These are phyloP conservation scores for Leishmania lainsoni DNA, from an alignment of 208 protist genomes.

Conservation along the genomic window DNA sequence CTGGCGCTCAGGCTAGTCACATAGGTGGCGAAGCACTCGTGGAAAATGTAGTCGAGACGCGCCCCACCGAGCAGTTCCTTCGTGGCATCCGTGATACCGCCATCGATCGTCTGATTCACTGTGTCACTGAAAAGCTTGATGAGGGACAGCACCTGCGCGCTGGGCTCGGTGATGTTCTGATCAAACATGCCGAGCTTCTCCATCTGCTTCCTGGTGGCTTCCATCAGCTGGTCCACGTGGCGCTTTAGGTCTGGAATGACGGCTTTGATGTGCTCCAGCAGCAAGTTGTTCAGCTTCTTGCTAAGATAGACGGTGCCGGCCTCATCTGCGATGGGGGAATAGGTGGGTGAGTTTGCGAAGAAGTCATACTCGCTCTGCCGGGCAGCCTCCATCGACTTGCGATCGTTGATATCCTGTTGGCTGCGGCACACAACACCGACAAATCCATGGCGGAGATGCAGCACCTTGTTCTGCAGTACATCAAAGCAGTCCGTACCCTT, in stretches of 20 bases:
- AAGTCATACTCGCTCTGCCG: constrained; percentile 91
- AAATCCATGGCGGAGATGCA: constrained; percentile 96
- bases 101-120: constrained; percentile 95
- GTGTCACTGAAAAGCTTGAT: constrained; percentile 90
- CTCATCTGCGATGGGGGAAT: constrained; percentile 85
- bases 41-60: constrained; percentile 96
- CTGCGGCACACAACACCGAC: constrained; percentile 98
- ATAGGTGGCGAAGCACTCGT: constrained; percentile 92
- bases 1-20: constrained; percentile 87
- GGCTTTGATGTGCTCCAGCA: constrained; percentile 96
- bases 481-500: constrained; percentile 97
- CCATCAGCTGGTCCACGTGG: constrained; percentile 90
- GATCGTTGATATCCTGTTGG: constrained; percentile 97
- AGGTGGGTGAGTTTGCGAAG: constrained; percentile 93
- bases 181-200: constrained; percentile 90
- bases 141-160: constrained; percentile 82
- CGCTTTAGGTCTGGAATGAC: constrained; percentile 94
- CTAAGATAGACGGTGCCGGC: constrained; percentile 92
- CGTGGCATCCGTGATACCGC: constrained; percentile 85
- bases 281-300: constrained; percentile 90
- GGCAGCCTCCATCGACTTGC: constrained; percentile 88
- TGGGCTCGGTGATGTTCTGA: constrained; percentile 79
- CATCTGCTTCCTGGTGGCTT: constrained; percentile 87
- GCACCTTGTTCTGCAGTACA: constrained; percentile 93
- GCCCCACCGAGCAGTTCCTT: constrained; percentile 96